phyloP scores from a whole-genome alignment of 2,329 filamentous ascomycete species.

The Penicillium polonicum region DNA sequence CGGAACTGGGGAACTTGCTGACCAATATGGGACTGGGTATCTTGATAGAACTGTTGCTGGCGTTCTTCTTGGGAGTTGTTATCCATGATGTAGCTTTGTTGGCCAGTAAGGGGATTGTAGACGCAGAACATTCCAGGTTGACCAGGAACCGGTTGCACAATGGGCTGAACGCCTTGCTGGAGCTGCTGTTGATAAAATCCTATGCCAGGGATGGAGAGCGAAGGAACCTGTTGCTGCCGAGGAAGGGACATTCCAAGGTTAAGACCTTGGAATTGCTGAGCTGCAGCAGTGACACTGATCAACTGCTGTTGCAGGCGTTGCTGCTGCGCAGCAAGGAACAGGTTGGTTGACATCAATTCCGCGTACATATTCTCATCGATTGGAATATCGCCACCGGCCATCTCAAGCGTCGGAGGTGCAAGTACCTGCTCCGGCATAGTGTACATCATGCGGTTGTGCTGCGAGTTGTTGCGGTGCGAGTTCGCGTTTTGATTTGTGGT shows the following conservation, averaged over 20 bases:
- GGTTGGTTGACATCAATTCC: conserved; percentile 84
- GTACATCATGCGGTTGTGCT: conserved; percentile 60
- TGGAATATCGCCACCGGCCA: conserved; percentile 63
- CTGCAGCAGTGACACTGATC: conserved; percentile 75
- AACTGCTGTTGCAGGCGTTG: conserved; percentile 93
- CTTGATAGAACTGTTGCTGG: conserved; percentile 32
- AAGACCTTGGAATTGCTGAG: conserved; percentile 78
- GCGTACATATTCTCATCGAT: conserved; percentile 86
- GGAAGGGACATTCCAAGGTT: conserved; percentile 55
- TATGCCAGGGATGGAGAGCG: conserved; percentile 54
- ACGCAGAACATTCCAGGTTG: conserved; percentile 78
- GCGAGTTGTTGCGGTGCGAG: conserved; percentile 29
- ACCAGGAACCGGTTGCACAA: conserved; percentile 61
- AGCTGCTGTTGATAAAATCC: conserved; percentile 65
- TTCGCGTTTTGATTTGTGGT: conserved; percentile 32
- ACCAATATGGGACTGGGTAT: conserved; percentile 47
- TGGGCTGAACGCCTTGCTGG: conserved; percentile 64
- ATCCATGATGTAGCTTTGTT: conserved; percentile 78
- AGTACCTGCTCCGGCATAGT: conserved; percentile 70
- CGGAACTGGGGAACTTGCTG: conserved; percentile 64
- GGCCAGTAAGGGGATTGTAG: conserved; percentile 82
- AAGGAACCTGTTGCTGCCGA: conserved; percentile 52
- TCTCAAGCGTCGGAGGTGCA: conserved; percentile 71
- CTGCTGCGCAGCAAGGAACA: conserved; percentile 91
- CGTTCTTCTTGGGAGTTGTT: conserved; percentile 55